These are phyloP conservation scores for Metahyphopichia silvanorum DNA, from an alignment of 805 yeast species.

Conservation along the genomic window DNA sequence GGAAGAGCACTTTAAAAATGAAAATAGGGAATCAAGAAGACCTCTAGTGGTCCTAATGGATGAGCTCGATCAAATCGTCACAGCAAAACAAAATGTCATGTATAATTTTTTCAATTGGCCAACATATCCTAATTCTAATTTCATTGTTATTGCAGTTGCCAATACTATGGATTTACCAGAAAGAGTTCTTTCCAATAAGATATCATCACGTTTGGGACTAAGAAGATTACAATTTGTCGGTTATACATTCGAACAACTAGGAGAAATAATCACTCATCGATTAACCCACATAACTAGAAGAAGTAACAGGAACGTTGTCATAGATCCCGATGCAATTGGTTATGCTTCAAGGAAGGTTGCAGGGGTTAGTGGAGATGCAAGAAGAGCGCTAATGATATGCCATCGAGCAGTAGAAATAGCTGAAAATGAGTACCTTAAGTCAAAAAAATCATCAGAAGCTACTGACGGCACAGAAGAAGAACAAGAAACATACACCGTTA, in stretches of 20 bases:
- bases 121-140: constrained; percentile 68
- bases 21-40: constrained; percentile 28
- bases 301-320: constrained; percentile 40
- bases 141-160: constrained; percentile 90
- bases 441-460: constrained; percentile 11
- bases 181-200: constrained; percentile 78
- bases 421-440: constrained; percentile 52
- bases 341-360: constrained; percentile 94
- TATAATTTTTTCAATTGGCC: constrained; percentile 99
- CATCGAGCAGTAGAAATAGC: constrained; percentile 88
- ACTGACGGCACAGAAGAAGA: constrained; percentile 13
- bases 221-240: constrained; percentile 87
- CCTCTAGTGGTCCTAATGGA: constrained; percentile 81
- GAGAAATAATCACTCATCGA: constrained; percentile 69
- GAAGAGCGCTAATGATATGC: constrained; percentile 86
- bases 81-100: constrained; percentile 79
- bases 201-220: constrained; percentile 86
- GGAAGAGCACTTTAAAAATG: constrained; percentile 62
- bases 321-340: constrained; percentile 73
- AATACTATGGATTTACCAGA: constrained; percentile 98
- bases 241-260: constrained; percentile 75
- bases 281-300: constrained; percentile 43
- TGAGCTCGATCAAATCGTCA: constrained; percentile 89
- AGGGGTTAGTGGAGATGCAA: constrained; percentile 95
- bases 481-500: constrained; percentile 50